Percentiles rank a stretch among this genome's conserved stretches.
These are phyloP conservation scores for Coffea humblotiana DNA, from an alignment of 305 asterid genomes.

Conservation along the genomic window DNA sequence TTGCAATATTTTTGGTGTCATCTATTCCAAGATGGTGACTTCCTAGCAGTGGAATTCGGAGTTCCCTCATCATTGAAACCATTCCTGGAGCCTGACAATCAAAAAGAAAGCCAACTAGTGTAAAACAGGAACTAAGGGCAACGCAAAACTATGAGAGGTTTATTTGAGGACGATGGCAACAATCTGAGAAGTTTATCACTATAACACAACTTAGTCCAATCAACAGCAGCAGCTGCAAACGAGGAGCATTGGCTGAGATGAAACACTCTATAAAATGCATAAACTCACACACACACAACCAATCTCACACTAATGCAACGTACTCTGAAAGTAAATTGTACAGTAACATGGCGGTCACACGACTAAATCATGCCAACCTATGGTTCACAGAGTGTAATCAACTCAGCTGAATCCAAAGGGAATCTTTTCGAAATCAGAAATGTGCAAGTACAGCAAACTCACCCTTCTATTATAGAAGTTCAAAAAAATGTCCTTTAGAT, in stretches of 20 bases:
- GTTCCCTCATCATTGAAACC: slow-evolving; percentile 88
- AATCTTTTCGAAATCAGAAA: not conserved
- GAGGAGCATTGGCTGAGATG: not conserved
- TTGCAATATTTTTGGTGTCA: slow-evolving; percentile 79
- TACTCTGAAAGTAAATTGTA: not conserved
- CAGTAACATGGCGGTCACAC: not conserved
- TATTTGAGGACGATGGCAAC: not conserved
- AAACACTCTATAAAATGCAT: not conserved
- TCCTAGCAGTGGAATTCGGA: slow-evolving; percentile 54
- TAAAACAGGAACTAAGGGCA: not conserved
- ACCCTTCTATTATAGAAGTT: slow-evolving; percentile 86
- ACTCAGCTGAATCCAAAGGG: not conserved
- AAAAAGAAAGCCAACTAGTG: slow-evolving; percentile 6
- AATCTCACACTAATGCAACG: not conserved
- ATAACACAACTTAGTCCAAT: not conserved
- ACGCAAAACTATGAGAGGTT: not conserved
- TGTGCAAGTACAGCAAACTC: slow-evolving; percentile 25
- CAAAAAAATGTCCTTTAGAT: slow-evolving; percentile 79
- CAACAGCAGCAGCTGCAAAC: not conserved
- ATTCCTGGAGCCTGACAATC: slow-evolving; percentile 83
- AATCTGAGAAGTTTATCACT: not conserved
- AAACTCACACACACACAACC: not conserved
- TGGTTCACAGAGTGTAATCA: not conserved
- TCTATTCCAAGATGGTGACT: slow-evolving; percentile 98
- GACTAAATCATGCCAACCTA: not conserved